Percentiles rank a stretch among this genome's conserved stretches.
Conservation (phyloP, 225 moss, liverwort and hornwort species). For the Ulota crispa region DNA sequence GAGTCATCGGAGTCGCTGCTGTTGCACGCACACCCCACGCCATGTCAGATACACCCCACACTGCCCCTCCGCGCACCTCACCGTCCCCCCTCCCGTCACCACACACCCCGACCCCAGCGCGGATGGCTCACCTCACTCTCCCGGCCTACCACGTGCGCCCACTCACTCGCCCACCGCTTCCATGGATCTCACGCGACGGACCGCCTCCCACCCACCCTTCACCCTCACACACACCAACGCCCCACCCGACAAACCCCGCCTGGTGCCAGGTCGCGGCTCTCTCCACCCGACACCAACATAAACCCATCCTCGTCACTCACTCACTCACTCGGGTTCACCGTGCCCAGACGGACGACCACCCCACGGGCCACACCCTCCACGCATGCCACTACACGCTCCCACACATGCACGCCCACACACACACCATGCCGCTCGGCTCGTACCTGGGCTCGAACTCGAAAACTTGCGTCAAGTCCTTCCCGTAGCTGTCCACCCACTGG, state of each 20-base stretch:
- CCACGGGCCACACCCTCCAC: too few species aligned
- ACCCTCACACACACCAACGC: neutral
- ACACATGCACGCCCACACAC: neutral
- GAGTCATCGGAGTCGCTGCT: conserved; percentile 91
- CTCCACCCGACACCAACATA: neutral
- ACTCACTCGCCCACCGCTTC: neutral
- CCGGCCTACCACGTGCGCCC: neutral
- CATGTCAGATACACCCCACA: conserved; percentile 17
- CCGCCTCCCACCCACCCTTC: neutral
- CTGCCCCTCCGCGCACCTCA: neutral
- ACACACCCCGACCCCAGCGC: neutral
- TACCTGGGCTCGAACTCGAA: conserved; percentile 99
- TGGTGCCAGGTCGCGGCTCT: neutral
- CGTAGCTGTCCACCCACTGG: conserved; percentile 83
- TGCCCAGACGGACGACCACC: too few species aligned
- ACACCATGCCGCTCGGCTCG: neutral
- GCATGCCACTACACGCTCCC: too few species aligned
- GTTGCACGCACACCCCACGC: conserved; percentile 34
- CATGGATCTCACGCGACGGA: neutral
- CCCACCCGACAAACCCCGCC: neutral
- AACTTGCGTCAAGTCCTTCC: conserved; percentile 87
- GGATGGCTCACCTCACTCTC: neutral
- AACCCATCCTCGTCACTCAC: neutral
- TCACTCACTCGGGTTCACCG: neutral
- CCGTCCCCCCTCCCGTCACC: neutral